A percentile compares a stretch with the other conserved stretches of the same genome.
These are phyloP conservation scores for Zostera marina DNA, from an alignment of 116 monocot species.

Conservation along the genomic window DNA sequence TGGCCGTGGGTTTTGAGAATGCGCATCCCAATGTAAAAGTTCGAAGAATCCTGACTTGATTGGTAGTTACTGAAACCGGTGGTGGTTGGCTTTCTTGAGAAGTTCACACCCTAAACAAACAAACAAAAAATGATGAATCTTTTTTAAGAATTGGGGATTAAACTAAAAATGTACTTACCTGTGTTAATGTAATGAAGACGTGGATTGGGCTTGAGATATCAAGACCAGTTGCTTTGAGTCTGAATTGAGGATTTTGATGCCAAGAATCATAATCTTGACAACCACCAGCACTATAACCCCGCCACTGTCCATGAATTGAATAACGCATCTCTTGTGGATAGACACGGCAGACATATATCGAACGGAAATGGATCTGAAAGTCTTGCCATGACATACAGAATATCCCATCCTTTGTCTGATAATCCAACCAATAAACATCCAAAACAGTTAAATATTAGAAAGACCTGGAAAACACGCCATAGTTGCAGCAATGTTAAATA, in stretches of 20 bases:
- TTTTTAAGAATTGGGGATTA: no score
- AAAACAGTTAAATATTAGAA: neutral
- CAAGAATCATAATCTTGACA: conserved; percentile 98
- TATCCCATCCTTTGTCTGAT: conserved; percentile 92
- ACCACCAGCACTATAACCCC: conserved; percentile 91
- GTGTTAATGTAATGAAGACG: conserved; percentile 95
- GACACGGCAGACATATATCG: conserved; percentile 97
- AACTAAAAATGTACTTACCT: conserved; percentile 31
- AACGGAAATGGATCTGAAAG: conserved; percentile 97
- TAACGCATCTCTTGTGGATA: conserved; percentile 97
- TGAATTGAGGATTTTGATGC: conserved; percentile 97
- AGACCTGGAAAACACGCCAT: neutral
- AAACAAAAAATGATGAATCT: no score
- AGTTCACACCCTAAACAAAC: conserved; percentile 65
- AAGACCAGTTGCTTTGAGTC: conserved; percentile 48
- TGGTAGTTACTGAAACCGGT: conserved; percentile 86
- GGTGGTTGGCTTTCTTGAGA: conserved; percentile 45
- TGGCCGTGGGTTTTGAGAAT: conserved; percentile 86
- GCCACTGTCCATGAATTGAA: conserved; percentile 94
- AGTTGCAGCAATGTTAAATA: neutral
- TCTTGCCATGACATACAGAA: conserved; percentile 99
- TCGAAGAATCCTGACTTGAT: conserved; percentile 84
- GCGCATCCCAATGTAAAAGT: conserved; percentile 98
- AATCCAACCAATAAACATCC: neutral
- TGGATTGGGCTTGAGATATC: conserved; percentile 75